phyloP scores from a whole-genome alignment of 768 basidiomycete genomes.

The Candolleomyces efflorescens region DNA sequence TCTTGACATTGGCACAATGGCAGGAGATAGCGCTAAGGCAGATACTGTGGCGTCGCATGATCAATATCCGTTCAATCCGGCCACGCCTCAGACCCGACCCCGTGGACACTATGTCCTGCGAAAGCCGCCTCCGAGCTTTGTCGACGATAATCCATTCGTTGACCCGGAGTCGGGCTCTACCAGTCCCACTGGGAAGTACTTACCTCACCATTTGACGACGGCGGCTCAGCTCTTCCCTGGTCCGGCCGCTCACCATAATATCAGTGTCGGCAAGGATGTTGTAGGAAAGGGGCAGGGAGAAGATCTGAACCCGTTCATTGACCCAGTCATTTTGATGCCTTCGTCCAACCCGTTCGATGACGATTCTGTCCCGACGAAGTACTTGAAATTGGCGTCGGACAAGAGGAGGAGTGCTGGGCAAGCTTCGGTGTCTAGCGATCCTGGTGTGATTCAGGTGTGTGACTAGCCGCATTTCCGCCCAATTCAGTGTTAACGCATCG shows the following conservation, averaged over 20 bases:
- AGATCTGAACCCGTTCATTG: neutral
- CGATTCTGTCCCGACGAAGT: constrained; percentile 2
- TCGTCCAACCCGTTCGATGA: constrained; percentile 1
- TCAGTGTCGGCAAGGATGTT: no score
- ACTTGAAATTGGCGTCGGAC: neutral
- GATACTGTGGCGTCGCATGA: no score
- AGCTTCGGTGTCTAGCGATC: neutral
- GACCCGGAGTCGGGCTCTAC: neutral
- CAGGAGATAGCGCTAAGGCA: no score
- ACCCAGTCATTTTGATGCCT: neutral
- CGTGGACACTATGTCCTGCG: no score
- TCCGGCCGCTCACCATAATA: no score
- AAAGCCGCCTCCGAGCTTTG: no score
- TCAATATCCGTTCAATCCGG: no score
- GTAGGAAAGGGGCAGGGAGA: neutral
- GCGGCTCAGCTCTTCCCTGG: neutral
- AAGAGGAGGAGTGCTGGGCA: neutral
- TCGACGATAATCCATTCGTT: neutral
- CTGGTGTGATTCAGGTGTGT: neutral
- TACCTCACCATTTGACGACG: neutral
- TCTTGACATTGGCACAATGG: no score
- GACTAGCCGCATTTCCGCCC: no score
- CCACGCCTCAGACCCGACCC: no score
- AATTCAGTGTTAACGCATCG: no score
- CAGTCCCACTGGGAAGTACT: neutral